Percentiles rank a stretch among this genome's conserved stretches.
phyloP scores from a whole-genome alignment of 805 yeast species.

The Wickerhamiella kazuoi region DNA sequence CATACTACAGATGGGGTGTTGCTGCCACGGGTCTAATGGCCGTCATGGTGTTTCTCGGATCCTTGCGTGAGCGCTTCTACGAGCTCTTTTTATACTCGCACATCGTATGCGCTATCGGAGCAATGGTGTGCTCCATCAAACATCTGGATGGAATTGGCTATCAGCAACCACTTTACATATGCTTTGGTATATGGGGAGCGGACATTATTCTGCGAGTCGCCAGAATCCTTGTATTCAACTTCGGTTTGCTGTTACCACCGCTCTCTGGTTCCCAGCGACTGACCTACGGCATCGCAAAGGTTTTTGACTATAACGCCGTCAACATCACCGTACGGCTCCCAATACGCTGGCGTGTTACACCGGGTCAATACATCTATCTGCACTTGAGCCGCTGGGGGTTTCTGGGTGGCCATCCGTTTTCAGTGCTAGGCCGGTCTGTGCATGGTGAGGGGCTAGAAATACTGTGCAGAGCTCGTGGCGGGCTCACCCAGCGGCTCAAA shows the following conservation, averaged over 20 bases:
- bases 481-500: slow-evolving; percentile 30
- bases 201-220: slow-evolving; percentile 43
- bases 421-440: slow-evolving; percentile 28
- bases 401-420: slow-evolving; percentile 58
- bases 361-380: slow-evolving; percentile 48
- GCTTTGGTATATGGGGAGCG: slow-evolving; percentile 47
- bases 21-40: slow-evolving; percentile 22
- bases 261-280: slow-evolving; percentile 19
- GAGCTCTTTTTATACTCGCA: slow-evolving; percentile 40
- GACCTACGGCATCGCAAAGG: slow-evolving; percentile 24
- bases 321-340: slow-evolving; percentile 36
- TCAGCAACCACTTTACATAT: slow-evolving; percentile 34
- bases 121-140: slow-evolving; percentile 37
- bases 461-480: slow-evolving; percentile 34
- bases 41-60: slow-evolving; percentile 30
- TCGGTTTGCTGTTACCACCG: slow-evolving; percentile 21
- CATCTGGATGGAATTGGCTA: slow-evolving; percentile 38
- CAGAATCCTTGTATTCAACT: slow-evolving; percentile 26
- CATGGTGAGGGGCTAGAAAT: slow-evolving; percentile 30
- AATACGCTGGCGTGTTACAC: slow-evolving; percentile 34
- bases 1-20: slow-evolving; percentile 21
- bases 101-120: slow-evolving; percentile 33
- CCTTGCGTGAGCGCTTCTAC: slow-evolving; percentile 33
- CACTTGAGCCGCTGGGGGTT: slow-evolving; percentile 31
- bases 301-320: slow-evolving; percentile 30